Conservation (phyloP, 1,284 basidiomycete species). For the Singerocomus inundabilis region DNA sequence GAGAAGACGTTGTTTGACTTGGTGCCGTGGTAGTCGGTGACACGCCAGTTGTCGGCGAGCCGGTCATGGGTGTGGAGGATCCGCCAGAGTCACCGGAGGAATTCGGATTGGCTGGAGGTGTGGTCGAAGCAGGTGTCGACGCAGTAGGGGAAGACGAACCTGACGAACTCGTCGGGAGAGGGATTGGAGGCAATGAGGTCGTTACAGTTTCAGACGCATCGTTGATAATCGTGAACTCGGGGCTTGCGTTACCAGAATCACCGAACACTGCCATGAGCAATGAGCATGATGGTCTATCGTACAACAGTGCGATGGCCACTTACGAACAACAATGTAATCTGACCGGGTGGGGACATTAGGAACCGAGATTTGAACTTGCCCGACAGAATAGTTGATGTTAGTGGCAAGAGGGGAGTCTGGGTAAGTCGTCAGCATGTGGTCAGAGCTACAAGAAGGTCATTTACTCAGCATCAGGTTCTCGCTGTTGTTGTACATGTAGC, state of each 20-base stretch:
- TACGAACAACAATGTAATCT: constrained; percentile 49
- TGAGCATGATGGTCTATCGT: not conserved
- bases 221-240: constrained; percentile 40
- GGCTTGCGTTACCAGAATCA: constrained; percentile 45
- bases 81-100: not conserved
- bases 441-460: constrained; percentile 28
- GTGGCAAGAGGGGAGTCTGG: constrained; percentile 55
- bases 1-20: not conserved
- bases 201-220: constrained; percentile 25
- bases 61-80: not conserved
- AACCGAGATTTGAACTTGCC: constrained; percentile 52
- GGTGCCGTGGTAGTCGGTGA: constrained; percentile 1
- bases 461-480: constrained; percentile 55
- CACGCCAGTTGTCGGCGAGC: not conserved
- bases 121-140: constrained; percentile 11
- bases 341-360: constrained; percentile 45
- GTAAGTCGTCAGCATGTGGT: constrained; percentile 12
- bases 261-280: constrained; percentile 35
- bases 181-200: constrained; percentile 10
- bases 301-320: constrained; percentile 24
- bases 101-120: not conserved
- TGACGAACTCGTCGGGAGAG: constrained; percentile 8
- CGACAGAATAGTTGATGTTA: constrained; percentile 51
- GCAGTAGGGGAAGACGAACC: constrained; percentile 8
- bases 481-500: constrained; percentile 45